Base-by-base conservation (phyloP, 305 asterid species). In the Caryopteris hybrid region DNA sequence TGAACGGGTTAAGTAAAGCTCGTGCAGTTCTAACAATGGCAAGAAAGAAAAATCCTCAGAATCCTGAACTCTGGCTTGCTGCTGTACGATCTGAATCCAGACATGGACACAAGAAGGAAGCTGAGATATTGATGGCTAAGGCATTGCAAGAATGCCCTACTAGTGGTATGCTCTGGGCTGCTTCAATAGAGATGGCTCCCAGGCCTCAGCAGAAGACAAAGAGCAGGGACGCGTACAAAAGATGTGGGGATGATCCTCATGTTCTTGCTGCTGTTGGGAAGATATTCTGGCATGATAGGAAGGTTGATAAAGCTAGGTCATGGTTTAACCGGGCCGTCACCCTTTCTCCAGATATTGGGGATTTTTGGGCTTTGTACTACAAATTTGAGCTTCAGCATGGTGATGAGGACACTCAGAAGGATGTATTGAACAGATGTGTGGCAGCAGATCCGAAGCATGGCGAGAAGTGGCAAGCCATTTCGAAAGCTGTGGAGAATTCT, bases 371-470 rank as follows among this genome's bases (percentile, higher is more conserved):
- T 0, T 67, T 85, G 78, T 86, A 81, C 59, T 88, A 86, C 62
- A 88, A 90, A 66, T 86, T 92, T 62, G 97, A 90, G 70, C 83
- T 83, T 39, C 91, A 88, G 61, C 89, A 86, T n/a, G 98, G 97
- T 0, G 59, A 68, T 10, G 92, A 85, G 55, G 98, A 90, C 42
- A 64, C 73, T 25, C 92, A 85, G 76, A 89, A 57, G 79, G 97
- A 92, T 68, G 95, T 90, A 3, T 46, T 92, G 75, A 80, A 72
- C 74, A 84, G 86, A 50, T 90, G 97, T 36, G 76, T 90, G 4
- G 86, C 89, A 3, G 86, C 96, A 29, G 98, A 92, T 27, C 98
- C 98, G 1, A 93, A 90, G 83, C 98, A 88, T 27, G 98, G 98
- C 0, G 98, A 88, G 69, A 81, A 83, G 78, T 92, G 98, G 97